Conservation (phyloP, 768 basidiomycete species). For the Lentinus tigrinus region DNA sequence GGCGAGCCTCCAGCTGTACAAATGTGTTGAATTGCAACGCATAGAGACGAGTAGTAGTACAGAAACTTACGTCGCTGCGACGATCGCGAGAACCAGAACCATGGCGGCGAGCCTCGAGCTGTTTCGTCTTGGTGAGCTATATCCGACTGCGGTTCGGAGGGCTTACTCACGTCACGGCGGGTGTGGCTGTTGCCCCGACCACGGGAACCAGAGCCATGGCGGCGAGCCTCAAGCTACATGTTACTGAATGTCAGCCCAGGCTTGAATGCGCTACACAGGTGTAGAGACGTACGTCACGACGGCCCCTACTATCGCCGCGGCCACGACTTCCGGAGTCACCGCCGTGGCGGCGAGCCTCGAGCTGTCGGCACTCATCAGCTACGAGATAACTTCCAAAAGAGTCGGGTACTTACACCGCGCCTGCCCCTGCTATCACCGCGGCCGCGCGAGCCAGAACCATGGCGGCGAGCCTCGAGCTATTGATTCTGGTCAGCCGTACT, state of each 20-base stretch:
- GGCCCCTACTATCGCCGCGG: not conserved
- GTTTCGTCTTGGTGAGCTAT: not conserved
- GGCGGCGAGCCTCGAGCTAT: conserved; percentile 10
- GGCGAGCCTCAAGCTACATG: conserved; percentile 2
- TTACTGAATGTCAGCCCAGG: not conserved
- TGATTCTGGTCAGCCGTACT: not conserved
- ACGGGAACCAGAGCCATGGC: conserved; percentile 3
- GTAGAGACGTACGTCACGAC: not conserved
- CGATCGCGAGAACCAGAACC: not conserved
- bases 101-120: conserved; percentile 11
- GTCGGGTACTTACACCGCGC: not conserved
- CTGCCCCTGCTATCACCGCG: not conserved
- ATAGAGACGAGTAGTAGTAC: too few relatives aligned
- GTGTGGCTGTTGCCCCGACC: not conserved
- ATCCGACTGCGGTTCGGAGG: not conserved
- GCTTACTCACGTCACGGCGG: conserved; percentile 9
- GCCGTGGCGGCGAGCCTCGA: conserved; percentile 4
- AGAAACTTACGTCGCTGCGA: not conserved
- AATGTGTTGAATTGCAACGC: too few relatives aligned
- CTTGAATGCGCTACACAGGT: too few relatives aligned
- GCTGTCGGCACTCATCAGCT: too few relatives aligned
- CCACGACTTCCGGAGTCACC: not conserved
- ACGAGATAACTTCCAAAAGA: too few relatives aligned
- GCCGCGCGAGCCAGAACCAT: conserved; percentile 5
- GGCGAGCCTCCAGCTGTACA: conserved; percentile 2